Evolutionary conservation across 768 basidiomycete species (phyloP).

Genomic region (Sarcodon aspratus): DNA sequence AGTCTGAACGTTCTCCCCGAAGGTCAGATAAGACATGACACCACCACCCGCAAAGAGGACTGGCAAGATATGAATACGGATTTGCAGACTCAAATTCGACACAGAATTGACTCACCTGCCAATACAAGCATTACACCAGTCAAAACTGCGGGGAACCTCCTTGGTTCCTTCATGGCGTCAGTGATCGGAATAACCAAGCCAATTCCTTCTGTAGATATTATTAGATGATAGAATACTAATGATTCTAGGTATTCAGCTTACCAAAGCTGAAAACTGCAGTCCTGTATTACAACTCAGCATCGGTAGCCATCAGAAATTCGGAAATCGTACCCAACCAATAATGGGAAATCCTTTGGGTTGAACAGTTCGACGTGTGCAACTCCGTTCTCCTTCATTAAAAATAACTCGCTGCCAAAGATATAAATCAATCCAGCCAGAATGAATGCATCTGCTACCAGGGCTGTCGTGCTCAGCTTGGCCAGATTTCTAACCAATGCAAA

Average conservation of each 20-base stretch:
- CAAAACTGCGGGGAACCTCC: slow-evolving; percentile 81
- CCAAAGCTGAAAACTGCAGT: slow-evolving; percentile 96
- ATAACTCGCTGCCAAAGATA: slow-evolving; percentile 79
- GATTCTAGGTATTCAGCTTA: slow-evolving; percentile 20
- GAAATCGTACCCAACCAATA: slow-evolving; percentile 74
- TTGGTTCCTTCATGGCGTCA: slow-evolving; percentile 93
- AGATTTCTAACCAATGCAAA: slow-evolving; percentile 84
- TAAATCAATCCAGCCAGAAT: slow-evolving; percentile 83
- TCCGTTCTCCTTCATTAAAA: slow-evolving; percentile 54
- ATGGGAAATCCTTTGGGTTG: slow-evolving; percentile 80
- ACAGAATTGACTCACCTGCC: slow-evolving; percentile 32
- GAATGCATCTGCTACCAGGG: slow-evolving; percentile 89
- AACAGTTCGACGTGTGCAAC: slow-evolving; percentile 76
- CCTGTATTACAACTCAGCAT: slow-evolving; percentile 23
- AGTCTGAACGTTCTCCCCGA: slow-evolving; percentile 79
- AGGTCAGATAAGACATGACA: slow-evolving; percentile 77
- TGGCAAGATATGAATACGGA: slow-evolving; percentile 13
- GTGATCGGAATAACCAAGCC: slow-evolving; percentile 83
- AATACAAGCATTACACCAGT: slow-evolving; percentile 89
- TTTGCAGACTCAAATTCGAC: not conserved
- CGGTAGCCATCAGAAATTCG: not conserved
- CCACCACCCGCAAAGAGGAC: slow-evolving; percentile 87
- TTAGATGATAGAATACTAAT: not conserved
- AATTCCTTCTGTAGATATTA: not conserved
- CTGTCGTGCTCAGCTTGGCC: slow-evolving; percentile 89